These are phyloP conservation scores for Toxoplasma gondii DNA, from an alignment of 169 alveolate genomes.

Conservation along the genomic window DNA sequence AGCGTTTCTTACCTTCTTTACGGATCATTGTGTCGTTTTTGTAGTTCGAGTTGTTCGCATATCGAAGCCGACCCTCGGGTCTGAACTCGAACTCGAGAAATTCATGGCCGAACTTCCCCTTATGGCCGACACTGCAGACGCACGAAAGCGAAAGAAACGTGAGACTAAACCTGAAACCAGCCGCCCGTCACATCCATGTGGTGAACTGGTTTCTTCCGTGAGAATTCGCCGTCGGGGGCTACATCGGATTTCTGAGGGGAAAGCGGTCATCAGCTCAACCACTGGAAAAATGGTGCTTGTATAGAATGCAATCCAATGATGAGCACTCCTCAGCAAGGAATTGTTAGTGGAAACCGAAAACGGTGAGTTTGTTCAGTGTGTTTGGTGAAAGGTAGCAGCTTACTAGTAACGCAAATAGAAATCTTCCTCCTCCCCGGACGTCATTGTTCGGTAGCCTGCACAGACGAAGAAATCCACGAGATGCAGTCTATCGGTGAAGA, in stretches of 20 bases:
- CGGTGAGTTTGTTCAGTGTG: too few relatives aligned
- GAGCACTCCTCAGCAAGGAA: too few relatives aligned
- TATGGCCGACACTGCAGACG: constrained; percentile 87
- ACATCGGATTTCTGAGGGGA: too few relatives aligned
- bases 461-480: background rate
- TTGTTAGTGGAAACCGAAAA: too few relatives aligned
- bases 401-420: constrained; percentile 69
- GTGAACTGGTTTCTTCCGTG: too few relatives aligned
- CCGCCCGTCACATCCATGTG: too few relatives aligned
- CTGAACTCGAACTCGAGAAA: constrained; percentile 96
- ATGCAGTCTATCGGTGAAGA: background rate
- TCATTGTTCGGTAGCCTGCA: background rate
- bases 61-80: constrained; percentile 94
- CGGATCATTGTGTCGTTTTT: constrained; percentile 93
- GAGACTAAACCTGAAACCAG: background rate
- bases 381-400: background rate
- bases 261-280: too few relatives aligned
- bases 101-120: constrained; percentile 97
- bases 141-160: constrained; percentile 7
- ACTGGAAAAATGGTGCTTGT: too few relatives aligned
- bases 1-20: constrained; percentile 88
- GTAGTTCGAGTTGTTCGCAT: constrained; percentile 96
- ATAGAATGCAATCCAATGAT: too few relatives aligned
- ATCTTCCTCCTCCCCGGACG: constrained; percentile 50
- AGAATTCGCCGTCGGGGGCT: too few relatives aligned